phyloP scores from a whole-genome alignment of 768 basidiomycete species.

The Xerocomus brunneocitrinus region DNA sequence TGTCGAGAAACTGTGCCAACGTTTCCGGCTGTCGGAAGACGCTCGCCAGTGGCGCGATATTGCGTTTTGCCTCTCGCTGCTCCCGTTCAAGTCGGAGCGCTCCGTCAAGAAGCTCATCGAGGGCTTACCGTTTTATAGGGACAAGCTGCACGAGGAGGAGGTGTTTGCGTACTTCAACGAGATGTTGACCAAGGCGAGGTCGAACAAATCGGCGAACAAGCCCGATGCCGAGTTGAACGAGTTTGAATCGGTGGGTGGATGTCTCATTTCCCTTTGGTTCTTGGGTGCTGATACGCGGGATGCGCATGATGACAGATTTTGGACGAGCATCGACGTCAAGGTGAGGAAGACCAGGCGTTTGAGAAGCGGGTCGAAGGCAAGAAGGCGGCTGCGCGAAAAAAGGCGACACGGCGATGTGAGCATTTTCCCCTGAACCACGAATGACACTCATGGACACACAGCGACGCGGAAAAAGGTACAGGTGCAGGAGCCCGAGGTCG shows the following conservation, averaged over 20 bases:
- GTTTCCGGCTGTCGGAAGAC: constrained; percentile 85
- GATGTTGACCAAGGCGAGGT: constrained; percentile 87
- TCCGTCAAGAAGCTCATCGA: constrained; percentile 97
- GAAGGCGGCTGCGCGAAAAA: constrained; percentile 73
- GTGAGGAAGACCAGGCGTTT: constrained; percentile 86
- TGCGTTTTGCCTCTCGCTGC: constrained; percentile 87
- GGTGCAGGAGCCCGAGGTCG: constrained; percentile 17
- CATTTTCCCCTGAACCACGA: not conserved
- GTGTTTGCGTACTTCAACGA: constrained; percentile 84
- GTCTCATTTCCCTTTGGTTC: not conserved
- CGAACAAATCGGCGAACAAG: constrained; percentile 88
- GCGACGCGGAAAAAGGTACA: constrained; percentile 31
- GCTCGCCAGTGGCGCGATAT: constrained; percentile 97
- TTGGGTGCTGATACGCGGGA: not conserved
- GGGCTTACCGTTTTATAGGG: constrained; percentile 86
- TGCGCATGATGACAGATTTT: constrained; percentile 54
- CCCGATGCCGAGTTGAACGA: constrained; percentile 92
- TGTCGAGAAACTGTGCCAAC: constrained; percentile 95
- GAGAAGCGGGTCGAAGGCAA: constrained; percentile 83
- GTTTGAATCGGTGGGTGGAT: constrained; percentile 69
- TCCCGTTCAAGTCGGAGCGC: constrained; percentile 96
- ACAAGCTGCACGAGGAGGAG: constrained; percentile 85
- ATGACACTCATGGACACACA: not conserved
- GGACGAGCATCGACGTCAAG: constrained; percentile 76
- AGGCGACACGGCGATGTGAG: constrained; percentile 51